Evolutionary conservation across 192 early-diverging fungal genomes (phyloP).

Genomic region (Geranomyces variabilis): DNA sequence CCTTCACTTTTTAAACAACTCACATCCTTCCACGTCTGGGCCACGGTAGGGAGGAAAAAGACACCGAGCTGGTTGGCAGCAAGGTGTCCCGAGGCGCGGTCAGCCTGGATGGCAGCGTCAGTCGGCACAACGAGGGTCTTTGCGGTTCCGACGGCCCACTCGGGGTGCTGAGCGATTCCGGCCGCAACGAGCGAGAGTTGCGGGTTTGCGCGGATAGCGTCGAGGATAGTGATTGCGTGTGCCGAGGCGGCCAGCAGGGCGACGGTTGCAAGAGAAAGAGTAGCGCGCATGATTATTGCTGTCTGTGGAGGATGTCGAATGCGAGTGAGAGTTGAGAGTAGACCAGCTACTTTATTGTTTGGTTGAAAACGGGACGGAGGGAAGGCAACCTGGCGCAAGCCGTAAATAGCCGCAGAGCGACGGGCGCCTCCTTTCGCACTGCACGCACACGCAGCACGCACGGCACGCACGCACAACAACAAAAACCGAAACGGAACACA

Average conservation of each 20-base stretch:
- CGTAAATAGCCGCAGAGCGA: too few species aligned
- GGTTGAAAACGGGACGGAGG: too few species aligned
- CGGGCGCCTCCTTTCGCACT: too few species aligned
- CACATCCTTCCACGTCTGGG: too few species aligned
- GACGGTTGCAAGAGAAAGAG: neutral
- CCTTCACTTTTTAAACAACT: too few species aligned
- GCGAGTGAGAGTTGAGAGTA: too few species aligned
- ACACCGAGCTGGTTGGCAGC: slow-evolving; percentile 10
- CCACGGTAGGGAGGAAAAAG: slow-evolving; percentile 19
- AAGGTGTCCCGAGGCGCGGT: slow-evolving; percentile 15
- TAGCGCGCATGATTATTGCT: neutral
- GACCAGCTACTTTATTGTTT: too few species aligned
- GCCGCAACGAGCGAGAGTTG: neutral
- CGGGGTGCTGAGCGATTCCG: slow-evolving; percentile 5
- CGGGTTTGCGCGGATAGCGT: slow-evolving; percentile 9
- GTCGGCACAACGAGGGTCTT: slow-evolving; percentile 31
- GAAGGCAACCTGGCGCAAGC: too few species aligned
- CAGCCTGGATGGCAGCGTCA: slow-evolving; percentile 15
- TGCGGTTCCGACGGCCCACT: slow-evolving; percentile 9
- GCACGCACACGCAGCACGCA: too few species aligned
- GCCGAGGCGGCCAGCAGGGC: slow-evolving; percentile 12
- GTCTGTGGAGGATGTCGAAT: too few species aligned
- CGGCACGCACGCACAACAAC: too few species aligned
- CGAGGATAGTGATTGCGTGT: slow-evolving; percentile 2
- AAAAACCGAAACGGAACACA: too few species aligned